Evolutionary conservation across 1,139 yeast species (phyloP), one percentile per base, ranked within the genome.

Genomic region (Diutina ranongensis): DNA sequence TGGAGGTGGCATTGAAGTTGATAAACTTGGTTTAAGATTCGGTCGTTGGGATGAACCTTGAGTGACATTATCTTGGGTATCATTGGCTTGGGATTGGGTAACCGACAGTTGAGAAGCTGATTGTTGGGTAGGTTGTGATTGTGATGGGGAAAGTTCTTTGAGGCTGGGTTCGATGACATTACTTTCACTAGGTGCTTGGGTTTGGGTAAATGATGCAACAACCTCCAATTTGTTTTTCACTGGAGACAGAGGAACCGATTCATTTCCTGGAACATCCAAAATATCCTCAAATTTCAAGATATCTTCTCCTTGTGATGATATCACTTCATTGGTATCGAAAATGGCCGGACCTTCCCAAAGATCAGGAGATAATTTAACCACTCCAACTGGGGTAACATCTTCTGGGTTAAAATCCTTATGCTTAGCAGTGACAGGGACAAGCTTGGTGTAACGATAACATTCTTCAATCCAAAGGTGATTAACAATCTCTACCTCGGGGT

Each of bases 381-480:
- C n/a, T 5, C 36, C 36, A 19, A 34, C 36, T 12, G 36, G 36
- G 9, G 36, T 19, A 5, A 34, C 63, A 38, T 67, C 61, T 3
- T 79, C 78, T 10, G 9, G 28, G 28, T 5, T 10, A 46, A 76
- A 64, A 46, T 67, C 65, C 20, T 70, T 61, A 56, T 71, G 82
- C 35, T 74, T 65, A 2, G 72, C 65, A 15, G 59, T 55, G 1
- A 67, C 55, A 19, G 62, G 67, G 4, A 70, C 54, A 42, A 61
- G 60, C 89, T 16, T 22, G 94, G 83, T 42, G 69, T 61, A 0
- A 80, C 68, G 56, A 25, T 71, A 83, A 46, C 84, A 74, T 49
- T 85, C 94, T 57, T 92, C 97, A n/a, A 92, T 63, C 98, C 98
- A 92, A 18, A 81, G 57, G 59, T 86, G 95, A 56, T 83, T 88